phyloP scores from a whole-genome alignment of 2,329 filamentous ascomycete genomes.

The Emmonsiellopsis sp. region DNA sequence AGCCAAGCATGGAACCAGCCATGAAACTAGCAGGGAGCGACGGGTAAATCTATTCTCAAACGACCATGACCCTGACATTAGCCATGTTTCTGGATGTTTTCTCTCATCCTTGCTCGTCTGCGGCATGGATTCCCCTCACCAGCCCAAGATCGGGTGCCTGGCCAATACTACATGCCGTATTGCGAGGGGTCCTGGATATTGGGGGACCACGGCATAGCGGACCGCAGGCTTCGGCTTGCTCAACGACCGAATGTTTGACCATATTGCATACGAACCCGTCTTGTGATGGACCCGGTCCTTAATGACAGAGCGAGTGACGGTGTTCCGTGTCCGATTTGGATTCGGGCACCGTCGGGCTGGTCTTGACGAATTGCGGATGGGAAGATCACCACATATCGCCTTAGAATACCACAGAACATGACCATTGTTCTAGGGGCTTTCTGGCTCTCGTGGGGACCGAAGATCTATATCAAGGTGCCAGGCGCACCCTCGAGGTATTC shows the following conservation, averaged over 20 bases:
- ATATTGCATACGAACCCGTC: too few species aligned
- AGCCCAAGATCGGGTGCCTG: not conserved
- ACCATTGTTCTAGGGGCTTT: not conserved
- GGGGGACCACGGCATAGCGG: not conserved
- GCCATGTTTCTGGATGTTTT: not conserved
- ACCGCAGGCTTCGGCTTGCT: not conserved
- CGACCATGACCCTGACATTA: not conserved
- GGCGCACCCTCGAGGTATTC: not conserved
- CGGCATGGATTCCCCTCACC: not conserved
- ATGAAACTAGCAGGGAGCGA: not conserved
- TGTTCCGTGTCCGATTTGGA: not conserved
- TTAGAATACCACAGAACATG: not conserved
- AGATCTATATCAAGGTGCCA: not conserved
- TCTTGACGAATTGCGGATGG: not conserved
- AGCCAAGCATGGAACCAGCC: not conserved
- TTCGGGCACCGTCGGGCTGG: not conserved
- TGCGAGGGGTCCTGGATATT: not conserved
- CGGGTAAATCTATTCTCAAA: not conserved
- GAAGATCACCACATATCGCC: not conserved
- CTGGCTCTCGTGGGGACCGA: not conserved
- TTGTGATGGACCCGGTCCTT: too few species aligned
- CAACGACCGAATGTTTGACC: not conserved
- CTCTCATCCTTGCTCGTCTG: not conserved
- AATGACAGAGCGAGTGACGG: not conserved
- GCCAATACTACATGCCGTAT: not conserved